A percentile compares a stretch with the other conserved stretches of the same genome.
phyloP scores from a whole-genome alignment of 495 filamentous ascomycete species.

The Hyaloscypha finlandica region DNA sequence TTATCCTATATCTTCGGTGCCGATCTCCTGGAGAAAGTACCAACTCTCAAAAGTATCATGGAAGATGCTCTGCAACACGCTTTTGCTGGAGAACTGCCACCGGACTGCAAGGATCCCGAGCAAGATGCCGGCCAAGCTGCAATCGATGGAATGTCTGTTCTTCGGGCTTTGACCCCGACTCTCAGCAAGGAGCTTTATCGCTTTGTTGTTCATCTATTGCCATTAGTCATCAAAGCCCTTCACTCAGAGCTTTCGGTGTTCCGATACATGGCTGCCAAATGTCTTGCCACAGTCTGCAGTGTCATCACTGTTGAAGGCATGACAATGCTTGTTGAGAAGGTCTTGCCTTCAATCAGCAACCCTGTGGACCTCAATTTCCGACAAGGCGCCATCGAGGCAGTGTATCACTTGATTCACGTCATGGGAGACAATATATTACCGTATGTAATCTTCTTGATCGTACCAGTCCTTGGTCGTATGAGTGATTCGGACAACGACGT shows the following conservation, averaged over 20 bases:
- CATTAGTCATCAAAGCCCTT: conserved; percentile 82
- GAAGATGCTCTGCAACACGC: conserved; percentile 74
- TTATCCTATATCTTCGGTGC: conserved; percentile 75
- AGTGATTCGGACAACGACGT: conserved; percentile 97
- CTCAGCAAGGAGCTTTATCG: conserved; percentile 70
- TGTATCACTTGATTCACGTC: conserved; percentile 95
- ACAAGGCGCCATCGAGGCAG: conserved; percentile 89
- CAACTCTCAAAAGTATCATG: conserved; percentile 77
- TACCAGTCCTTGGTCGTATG: conserved; percentile 98
- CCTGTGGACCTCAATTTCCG: conserved; percentile 80
- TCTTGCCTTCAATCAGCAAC: conserved; percentile 87
- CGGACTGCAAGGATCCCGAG: conserved; percentile 66
- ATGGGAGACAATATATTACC: conserved; percentile 97
- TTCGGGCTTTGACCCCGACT: conserved; percentile 86
- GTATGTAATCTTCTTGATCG: conserved; percentile 98
- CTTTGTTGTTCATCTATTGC: conserved; percentile 80
- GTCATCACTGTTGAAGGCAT: conserved; percentile 92
- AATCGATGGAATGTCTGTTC: conserved; percentile 88
- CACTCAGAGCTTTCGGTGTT: conserved; percentile 87
- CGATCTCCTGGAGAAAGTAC: conserved; percentile 74
- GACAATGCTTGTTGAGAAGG: conserved; percentile 92
- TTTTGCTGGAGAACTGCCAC: conserved; percentile 69
- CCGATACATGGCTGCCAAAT: conserved; percentile 95
- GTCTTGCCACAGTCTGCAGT: conserved; percentile 95
- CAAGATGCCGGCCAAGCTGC: conserved; percentile 82